Base-by-base conservation (phyloP, 257 asterid species). In the Linderniella brevidens region DNA sequence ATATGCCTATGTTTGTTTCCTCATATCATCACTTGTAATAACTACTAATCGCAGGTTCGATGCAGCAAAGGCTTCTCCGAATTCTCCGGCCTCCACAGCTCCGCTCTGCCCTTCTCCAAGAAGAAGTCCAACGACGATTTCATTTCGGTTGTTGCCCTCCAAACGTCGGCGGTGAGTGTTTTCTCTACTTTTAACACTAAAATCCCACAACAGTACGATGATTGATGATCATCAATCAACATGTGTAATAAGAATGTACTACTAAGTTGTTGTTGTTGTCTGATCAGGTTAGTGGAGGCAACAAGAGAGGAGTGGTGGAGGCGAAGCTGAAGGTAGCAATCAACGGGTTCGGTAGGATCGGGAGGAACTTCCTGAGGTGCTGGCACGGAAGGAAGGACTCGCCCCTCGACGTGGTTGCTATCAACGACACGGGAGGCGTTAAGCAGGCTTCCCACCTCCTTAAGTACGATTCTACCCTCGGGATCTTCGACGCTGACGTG, bases 381-480 rank as follows among this genome's bases (percentile, higher is more conserved):
- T 88, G 95, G 97, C 93, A 88, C 49, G 97, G 95, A 9, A 59
- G 78, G 48, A 87, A 88, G 61, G 95, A 80, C 68, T 87, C 95
- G 10, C 95, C 92, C 0, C 86, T 83, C 6, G 95, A 88, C 17
- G 71, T 84, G 25, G 66, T 88, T n/a, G 95, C 75, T 67, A 66
- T 88, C 42, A 88, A 88, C 59, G 97, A 88, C 80, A 76, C 90
- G 8, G 95, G 97, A 0, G 97, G 97, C 37, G 90, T 84, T 12
- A 88, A 80, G 59, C 97, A 88, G 58, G 97, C 97, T 19, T 75
- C 95, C 48, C 95, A 88, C 79, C 95, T 88, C 57, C 90, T 88
- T 68, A 88, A 87, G 41, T 88, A 88, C 56, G 97, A 88, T 71
- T 88, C 97, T 52, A 88, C 70, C n/a, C 97, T 83, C 36, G 95